Percentiles rank a stretch among this genome's conserved stretches.
These are phyloP conservation scores for Trichoderma breve DNA, from an alignment of 2,329 filamentous ascomycete genomes.

Conservation along the genomic window DNA sequence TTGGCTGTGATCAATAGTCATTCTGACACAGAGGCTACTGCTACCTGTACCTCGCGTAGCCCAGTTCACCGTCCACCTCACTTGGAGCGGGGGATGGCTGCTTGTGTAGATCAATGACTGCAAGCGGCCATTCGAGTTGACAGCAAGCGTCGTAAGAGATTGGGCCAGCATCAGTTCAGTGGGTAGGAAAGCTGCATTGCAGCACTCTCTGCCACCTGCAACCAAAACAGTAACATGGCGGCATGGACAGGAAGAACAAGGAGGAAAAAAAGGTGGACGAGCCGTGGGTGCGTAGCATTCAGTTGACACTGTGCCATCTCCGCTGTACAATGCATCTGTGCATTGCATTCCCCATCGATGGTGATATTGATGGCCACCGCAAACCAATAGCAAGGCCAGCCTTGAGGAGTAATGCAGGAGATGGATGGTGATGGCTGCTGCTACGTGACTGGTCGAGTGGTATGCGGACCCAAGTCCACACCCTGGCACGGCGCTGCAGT, in stretches of 20 bases:
- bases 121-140: slow-evolving; percentile 15
- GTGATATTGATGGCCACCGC: slow-evolving; percentile 24
- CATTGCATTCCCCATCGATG: slow-evolving; percentile 25
- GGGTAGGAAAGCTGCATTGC: slow-evolving; percentile 28
- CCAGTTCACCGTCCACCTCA: slow-evolving; percentile 23
- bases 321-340: slow-evolving; percentile 20
- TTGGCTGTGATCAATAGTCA: slow-evolving; percentile 17
- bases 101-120: slow-evolving; percentile 27
- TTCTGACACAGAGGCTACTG: slow-evolving; percentile 29
- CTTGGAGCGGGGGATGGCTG: slow-evolving; percentile 20
- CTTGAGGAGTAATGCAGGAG: slow-evolving; percentile 26
- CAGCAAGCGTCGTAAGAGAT: slow-evolving; percentile 18
- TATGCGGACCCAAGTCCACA: slow-evolving; percentile 19
- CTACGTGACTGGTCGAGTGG: slow-evolving; percentile 22
- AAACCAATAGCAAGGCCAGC: slow-evolving; percentile 24
- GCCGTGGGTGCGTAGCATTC: slow-evolving; percentile 18
- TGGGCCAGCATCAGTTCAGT: slow-evolving; percentile 18
- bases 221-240: background rate
- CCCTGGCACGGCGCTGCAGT: slow-evolving; percentile 14
- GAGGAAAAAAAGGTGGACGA: background rate
- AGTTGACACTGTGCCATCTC: slow-evolving; percentile 3
- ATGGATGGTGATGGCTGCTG: slow-evolving; percentile 27
- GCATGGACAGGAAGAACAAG: background rate
- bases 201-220: slow-evolving; percentile 6
- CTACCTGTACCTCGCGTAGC: slow-evolving; percentile 25